Conservation (phyloP, 306 rosid species). For the Cucurbita moschata region DNA sequence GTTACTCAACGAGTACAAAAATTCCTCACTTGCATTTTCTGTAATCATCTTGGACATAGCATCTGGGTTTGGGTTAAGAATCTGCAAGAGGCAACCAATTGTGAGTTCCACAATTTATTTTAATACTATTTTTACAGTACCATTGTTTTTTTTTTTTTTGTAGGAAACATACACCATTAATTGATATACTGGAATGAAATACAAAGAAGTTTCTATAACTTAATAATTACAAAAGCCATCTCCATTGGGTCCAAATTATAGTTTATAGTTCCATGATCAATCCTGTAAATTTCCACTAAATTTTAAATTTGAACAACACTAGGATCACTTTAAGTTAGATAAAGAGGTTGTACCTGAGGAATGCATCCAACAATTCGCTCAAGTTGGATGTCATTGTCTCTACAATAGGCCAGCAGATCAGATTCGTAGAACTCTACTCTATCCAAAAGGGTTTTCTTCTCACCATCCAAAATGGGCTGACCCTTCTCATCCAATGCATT, state of each 20-base stretch:
- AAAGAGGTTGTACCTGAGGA: conserved; percentile 63
- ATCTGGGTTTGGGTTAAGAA: conserved; percentile 98
- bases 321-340: neutral
- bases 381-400: conserved; percentile 59
- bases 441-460: conserved; percentile 75
- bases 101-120: neutral
- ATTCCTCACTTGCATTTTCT: conserved; percentile 97
- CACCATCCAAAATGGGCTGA: conserved; percentile 54
- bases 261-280: neutral
- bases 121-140: neutral
- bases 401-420: conserved; percentile 72
- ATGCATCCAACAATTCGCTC: conserved; percentile 97
- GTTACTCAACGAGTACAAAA: conserved; percentile 76
- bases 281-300: neutral
- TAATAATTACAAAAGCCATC: too few species aligned
- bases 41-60: conserved; percentile 98
- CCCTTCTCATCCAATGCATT: conserved; percentile 83
- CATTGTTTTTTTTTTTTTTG: neutral
- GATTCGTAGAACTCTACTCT: conserved; percentile 93
- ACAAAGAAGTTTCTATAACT: too few species aligned
- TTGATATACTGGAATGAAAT: too few species aligned
- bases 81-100: conserved; percentile 34
- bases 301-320: neutral
- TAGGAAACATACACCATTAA: too few species aligned
- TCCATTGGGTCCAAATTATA: too few species aligned